These are phyloP conservation scores for Hygrophila difformis DNA, from an alignment of 257 asterid species.

Conservation along the genomic window DNA sequence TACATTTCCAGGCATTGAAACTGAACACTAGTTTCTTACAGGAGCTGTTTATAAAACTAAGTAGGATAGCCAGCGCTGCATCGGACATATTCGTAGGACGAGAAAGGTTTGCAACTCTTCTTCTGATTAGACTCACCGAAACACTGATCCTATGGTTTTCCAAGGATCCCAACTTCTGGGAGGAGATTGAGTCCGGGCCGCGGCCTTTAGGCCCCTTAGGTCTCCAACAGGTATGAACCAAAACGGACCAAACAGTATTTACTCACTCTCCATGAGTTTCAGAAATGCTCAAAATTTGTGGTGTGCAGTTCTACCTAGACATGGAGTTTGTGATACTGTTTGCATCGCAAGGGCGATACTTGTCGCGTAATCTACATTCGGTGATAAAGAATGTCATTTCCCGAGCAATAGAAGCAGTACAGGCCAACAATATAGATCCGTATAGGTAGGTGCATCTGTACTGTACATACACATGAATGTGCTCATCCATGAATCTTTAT, in stretches of 20 bases:
- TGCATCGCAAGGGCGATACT: constrained; percentile 84
- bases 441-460: constrained; percentile 69
- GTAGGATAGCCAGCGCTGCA: constrained; percentile 50
- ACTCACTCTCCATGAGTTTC: not conserved
- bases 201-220: constrained; percentile 71
- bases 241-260: not conserved
- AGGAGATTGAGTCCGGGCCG: constrained; percentile 70
- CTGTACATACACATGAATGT: too few relatives aligned
- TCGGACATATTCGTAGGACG: constrained; percentile 78
- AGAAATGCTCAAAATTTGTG: not conserved
- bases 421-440: constrained; percentile 72
- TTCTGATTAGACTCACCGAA: constrained; percentile 83
- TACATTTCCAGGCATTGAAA: not conserved
- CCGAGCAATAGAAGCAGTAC: constrained; percentile 83
- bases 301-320: constrained; percentile 77
- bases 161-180: constrained; percentile 91
- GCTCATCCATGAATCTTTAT: too few relatives aligned
- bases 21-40: constrained; percentile 8
- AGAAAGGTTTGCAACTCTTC: constrained; percentile 80
- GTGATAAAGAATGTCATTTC: constrained; percentile 82
- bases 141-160: constrained; percentile 92
- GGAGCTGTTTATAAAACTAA: constrained; percentile 71
- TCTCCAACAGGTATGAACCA: constrained; percentile 59
- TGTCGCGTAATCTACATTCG: constrained; percentile 81
- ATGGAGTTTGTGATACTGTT: constrained; percentile 96